Evolutionary conservation across 73 alveolate genomes (phyloP), one percentile per base, ranked within the genome.

Genomic region (Uronychia setigera): DNA sequence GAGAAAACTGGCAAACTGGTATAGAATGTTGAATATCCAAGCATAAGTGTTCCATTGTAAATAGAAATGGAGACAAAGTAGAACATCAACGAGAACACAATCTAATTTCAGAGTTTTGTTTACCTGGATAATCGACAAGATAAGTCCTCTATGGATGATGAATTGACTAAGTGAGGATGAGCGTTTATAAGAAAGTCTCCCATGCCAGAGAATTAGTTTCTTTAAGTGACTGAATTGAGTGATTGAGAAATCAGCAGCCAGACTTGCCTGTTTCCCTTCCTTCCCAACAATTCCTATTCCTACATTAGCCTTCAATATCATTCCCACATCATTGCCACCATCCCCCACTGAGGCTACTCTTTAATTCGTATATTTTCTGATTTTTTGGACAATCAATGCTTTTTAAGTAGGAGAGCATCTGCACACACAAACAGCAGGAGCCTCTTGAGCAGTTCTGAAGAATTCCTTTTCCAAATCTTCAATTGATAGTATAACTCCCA

Each of bases 291-390:
- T 96, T 29, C 99, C 99, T 58, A 97, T 93, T 11, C 99, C 99
- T 29, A 98, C 97, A 84, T 98, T 98, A 9, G 99, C 99, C 82
- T 98, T 97, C 78, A 92, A 91, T 32, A 98, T 98, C 99, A 98
- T 98, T 31, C 99, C 98, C 1, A 98, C 99, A 92, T 98, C 99
- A 80, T 98, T 98, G 14, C 99, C 99, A 60, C 99, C 99, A 91
- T 98, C 99, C 0, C 99, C 99, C 33, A 98, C 97, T 0, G 98
- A 96, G 1, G 98, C 96, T 25, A 97, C 93, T 92, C 99, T 89
- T 76, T 90, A 80, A 28, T 93, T 89, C 1, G 99, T 93, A 80
- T 88, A 93, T 60, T 93, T 85, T 91, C 92, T 98, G 26, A 98
- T 90, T 46, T 88, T 90, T 88, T 93, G 91, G 81, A 94, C 95